phyloP scores from a whole-genome alignment of 2,329 filamentous ascomycete genomes.

The Atkinsonella hypoxylon region DNA sequence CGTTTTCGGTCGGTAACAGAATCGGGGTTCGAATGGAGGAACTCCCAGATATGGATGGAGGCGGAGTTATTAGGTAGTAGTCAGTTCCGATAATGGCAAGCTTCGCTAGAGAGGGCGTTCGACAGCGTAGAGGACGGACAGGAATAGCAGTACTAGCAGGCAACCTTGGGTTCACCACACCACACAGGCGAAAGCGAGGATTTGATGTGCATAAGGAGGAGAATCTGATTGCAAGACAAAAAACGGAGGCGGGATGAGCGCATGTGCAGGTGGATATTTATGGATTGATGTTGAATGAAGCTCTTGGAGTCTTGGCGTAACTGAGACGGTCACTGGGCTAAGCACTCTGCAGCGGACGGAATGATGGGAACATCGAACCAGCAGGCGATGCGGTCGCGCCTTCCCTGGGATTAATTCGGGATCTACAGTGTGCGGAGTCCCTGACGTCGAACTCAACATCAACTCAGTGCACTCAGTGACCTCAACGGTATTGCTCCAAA shows the following conservation, averaged over 20 bases:
- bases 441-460: too few species aligned
- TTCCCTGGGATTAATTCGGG: too few species aligned
- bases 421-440: too few species aligned
- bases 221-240: not conserved
- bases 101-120: not conserved
- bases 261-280: not conserved
- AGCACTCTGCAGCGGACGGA: too few species aligned
- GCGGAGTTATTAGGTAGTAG: not conserved
- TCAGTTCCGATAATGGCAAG: not conserved
- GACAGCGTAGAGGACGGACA: not conserved
- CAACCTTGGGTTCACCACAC: not conserved
- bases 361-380: too few species aligned
- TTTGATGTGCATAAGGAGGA: not conserved
- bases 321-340: too few species aligned
- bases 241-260: not conserved
- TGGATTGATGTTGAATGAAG: not conserved
- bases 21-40: not conserved
- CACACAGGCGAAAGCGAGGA: not conserved
- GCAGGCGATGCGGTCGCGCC: too few species aligned
- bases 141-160: too few species aligned
- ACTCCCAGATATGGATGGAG: not conserved
- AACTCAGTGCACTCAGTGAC: too few species aligned
- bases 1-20: not conserved
- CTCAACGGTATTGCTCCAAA: too few species aligned
- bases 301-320: too few species aligned